Evolutionary conservation across 345 rosid species (phyloP).

Genomic region (Ceriops tagal): DNA sequence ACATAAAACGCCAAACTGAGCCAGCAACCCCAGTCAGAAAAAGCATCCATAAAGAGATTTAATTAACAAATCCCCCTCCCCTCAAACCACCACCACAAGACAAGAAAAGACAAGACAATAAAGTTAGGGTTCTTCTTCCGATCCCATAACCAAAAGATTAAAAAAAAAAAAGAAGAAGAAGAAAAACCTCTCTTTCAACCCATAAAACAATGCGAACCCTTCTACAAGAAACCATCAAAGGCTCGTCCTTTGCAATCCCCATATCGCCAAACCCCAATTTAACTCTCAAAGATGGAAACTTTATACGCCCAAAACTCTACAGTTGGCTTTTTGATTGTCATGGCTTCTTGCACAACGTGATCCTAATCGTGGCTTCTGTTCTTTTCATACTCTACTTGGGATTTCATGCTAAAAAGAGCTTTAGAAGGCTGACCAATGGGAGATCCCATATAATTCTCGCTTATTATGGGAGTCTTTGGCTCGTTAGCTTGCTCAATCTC

Average conservation of each 20-base stretch:
- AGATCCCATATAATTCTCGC: constrained; percentile 82
- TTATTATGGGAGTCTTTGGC: constrained; percentile 79
- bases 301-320: constrained; percentile 23
- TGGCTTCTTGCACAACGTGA: constrained; percentile 68
- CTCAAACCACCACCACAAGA: too few relatives aligned
- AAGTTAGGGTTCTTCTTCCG: constrained; percentile 10
- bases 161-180: too few relatives aligned
- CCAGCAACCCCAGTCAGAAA: too few relatives aligned
- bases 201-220: not conserved
- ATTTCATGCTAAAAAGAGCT: constrained; percentile 66
- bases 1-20: too few relatives aligned
- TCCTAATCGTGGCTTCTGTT: constrained; percentile 51
- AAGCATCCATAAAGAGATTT: too few relatives aligned
- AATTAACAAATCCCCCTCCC: too few relatives aligned
- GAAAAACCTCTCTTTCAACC: not conserved
- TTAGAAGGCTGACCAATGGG: constrained; percentile 62
- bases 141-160: not conserved
- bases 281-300: constrained; percentile 21
- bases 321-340: constrained; percentile 76
- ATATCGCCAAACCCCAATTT: constrained; percentile 34
- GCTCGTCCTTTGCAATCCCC: constrained; percentile 7
- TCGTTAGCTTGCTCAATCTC: constrained; percentile 85
- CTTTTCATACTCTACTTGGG: constrained; percentile 62
- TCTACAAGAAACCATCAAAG: not conserved
- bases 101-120: not conserved